Base-by-base conservation (phyloP, 192 early-diverging fungal species). In the Coemansia sp. region DNA sequence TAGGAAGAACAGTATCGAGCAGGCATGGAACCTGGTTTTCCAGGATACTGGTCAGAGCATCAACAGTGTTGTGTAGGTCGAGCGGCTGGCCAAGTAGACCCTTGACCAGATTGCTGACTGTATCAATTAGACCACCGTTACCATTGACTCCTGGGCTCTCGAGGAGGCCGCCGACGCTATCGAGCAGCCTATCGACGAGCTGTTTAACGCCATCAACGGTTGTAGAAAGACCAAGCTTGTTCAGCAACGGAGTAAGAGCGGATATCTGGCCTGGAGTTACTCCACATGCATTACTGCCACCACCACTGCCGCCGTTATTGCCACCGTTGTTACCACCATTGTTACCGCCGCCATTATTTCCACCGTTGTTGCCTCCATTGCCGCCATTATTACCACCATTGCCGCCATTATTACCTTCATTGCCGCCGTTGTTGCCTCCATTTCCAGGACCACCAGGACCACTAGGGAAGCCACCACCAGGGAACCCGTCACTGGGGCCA, bases 21-120 rank as follows among this genome's bases (percentile, higher is more conserved):
- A 77, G 74, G 65, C 74, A 77, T 5, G 74, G 74, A 25, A 77
- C 74, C 65, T 77, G 74, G 58, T 67, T 71, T 58, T 68, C 57
- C 3, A 77, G 69, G 49, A 77, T 77, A 48, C 58, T 52, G 23
- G 62, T 71, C 4, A 77, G 28, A 0, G 69, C 74, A 54, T 71
- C 65, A 4, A 77, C 69, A 14, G 74, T 68, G 65, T 71, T 68
- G 54, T 71, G 67, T 7, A 73, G 70, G 22, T 78, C 71, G 14
- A 78, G 59, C 0, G 66, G 63, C 52, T 55, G 41, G 10, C 70
- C 70, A 10, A 73, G 49, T 0, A 78, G 76, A 22, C 71, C 76
- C 56, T 67, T 73, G 67, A 73, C 70, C 3, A 78, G 59, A 62
- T 73, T 73, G 66, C 62, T 73, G 62, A 78, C 76, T 0, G 65